Base-by-base conservation (phyloP, 2,329 filamentous ascomycete genomes). In the Cyanodermella asteris region DNA sequence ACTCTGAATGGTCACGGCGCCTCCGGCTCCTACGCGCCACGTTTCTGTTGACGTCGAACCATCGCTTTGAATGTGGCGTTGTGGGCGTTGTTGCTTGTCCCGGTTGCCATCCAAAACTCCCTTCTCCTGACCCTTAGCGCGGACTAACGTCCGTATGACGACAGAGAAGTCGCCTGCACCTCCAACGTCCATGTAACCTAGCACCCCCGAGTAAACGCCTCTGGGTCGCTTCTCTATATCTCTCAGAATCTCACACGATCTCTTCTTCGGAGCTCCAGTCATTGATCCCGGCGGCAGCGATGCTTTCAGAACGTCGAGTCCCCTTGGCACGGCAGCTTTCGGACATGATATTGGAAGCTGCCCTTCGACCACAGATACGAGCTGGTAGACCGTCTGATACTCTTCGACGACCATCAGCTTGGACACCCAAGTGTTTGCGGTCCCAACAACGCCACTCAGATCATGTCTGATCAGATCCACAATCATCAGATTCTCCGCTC, bases 401-500 rank as follows among this genome's bases (percentile, higher is more conserved):
- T 91, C 81, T 47, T 93, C 82, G 1, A 94, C 74, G 30, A 70
- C 64, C 53, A 93, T 74, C 13, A 93, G 54, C 28, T 80, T 72
- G 9, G 71, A 66, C 2, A 91, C 80, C 5, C 52, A 45, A 1
- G 93, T 80, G 30, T 64, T 63, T 0, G 69, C 71, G 2, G 73
- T 62, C 5, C 76, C 77, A 31, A 73, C 78, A 6, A 91, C 70
- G n/a, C 72, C 68, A 46, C 90, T 75, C 8, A 94, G 56, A 45
- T 94, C 84, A 42, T 94, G 84, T 1, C 84, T 66, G n/a, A 93
- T 87, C 1, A 94, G 59, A 45, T 94, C 84, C 3, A 91, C 82
- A 38, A 94, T 93, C 87, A 94, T 94, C 13, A 94, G 61, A 41
- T 94, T 94, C 53, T 94, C 84, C 1, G 84, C 84, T 38, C 77